A percentile compares a stretch with the other conserved stretches of the same genome.
Evolutionary conservation across 2,329 filamentous ascomycete species (phyloP).

Genomic region (Trichoderma polysporum): DNA sequence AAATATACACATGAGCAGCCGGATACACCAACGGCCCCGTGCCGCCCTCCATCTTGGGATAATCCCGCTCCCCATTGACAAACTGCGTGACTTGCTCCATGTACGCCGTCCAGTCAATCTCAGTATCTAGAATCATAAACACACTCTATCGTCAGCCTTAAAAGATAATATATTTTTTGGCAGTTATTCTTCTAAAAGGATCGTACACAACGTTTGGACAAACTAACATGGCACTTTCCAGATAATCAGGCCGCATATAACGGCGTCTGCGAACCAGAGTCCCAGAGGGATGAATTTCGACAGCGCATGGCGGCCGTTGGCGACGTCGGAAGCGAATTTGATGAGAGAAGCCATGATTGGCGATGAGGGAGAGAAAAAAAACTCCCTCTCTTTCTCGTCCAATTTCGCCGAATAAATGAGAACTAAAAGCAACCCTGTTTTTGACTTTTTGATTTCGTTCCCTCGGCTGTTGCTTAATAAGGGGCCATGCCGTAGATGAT

Average conservation of each 20-base stretch:
- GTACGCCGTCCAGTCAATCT: conserved; percentile 97
- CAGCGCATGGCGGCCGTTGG: conserved; percentile 49
- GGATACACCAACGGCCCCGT: conserved; percentile 96
- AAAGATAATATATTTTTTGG: neutral
- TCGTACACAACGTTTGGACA: neutral
- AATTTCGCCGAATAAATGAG: neutral
- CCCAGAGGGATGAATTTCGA: conserved; percentile 55
- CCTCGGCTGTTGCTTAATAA: neutral
- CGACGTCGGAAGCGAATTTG: conserved; percentile 42
- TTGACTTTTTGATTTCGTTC: neutral
- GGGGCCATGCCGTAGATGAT: neutral
- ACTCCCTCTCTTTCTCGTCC: neutral
- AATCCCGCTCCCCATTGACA: conserved; percentile 82
- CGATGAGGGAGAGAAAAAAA: too few species aligned
- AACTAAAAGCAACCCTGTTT: neutral
- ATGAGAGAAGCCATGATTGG: conserved; percentile 33
- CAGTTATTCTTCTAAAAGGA: neutral
- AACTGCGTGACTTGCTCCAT: conserved; percentile 89
- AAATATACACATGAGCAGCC: conserved; percentile 89
- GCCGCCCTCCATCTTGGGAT: conserved; percentile 77
- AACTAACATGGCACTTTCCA: conserved; percentile 80
- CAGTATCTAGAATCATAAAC: conserved; percentile 75
- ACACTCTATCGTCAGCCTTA: neutral
- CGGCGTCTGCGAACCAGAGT: conserved; percentile 68
- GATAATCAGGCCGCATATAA: conserved; percentile 72